Conservation (phyloP, 768 basidiomycete species). For the Termitomyces sp. region DNA sequence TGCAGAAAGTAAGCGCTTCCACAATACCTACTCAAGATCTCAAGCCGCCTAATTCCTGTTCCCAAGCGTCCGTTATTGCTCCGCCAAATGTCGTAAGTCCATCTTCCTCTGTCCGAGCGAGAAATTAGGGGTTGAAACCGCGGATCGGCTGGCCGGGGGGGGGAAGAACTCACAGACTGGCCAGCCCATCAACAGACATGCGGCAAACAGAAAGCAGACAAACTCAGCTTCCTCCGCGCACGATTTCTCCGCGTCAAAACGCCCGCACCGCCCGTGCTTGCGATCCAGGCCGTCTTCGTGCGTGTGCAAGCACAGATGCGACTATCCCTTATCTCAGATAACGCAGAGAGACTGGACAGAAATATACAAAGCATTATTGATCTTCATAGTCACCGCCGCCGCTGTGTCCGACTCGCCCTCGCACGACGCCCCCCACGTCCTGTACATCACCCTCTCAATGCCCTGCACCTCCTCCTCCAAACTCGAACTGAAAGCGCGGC, state of each 20-base stretch:
- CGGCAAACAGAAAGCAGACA: neutral
- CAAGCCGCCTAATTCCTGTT: neutral
- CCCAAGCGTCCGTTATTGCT: constrained; percentile 5
- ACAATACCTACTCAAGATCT: neutral
- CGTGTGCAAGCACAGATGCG: neutral
- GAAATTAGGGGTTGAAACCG: neutral
- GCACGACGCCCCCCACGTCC: neutral
- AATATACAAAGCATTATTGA: constrained; percentile 1
- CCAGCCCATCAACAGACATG: constrained; percentile 2
- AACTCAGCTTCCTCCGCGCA: neutral
- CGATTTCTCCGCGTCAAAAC: neutral
- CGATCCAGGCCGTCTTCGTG: constrained; percentile 4
- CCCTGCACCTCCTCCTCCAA: neutral
- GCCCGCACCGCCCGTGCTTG: neutral
- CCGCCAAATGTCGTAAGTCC: constrained; percentile 2
- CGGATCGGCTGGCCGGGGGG: no score
- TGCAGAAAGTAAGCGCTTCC: neutral
- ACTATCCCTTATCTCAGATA: no score
- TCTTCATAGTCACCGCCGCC: neutral
- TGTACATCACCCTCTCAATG: constrained; percentile 6
- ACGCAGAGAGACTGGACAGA: constrained; percentile 5
- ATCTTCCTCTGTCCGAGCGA: neutral
- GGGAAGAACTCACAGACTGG: constrained; percentile 6
- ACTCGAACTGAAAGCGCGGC: constrained; percentile 1
- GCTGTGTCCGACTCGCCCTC: neutral